A percentile compares a stretch with the other conserved stretches of the same genome.
Conservation (phyloP, 2,329 filamentous ascomycete species). For the Coniochaeta ligniaria region DNA sequence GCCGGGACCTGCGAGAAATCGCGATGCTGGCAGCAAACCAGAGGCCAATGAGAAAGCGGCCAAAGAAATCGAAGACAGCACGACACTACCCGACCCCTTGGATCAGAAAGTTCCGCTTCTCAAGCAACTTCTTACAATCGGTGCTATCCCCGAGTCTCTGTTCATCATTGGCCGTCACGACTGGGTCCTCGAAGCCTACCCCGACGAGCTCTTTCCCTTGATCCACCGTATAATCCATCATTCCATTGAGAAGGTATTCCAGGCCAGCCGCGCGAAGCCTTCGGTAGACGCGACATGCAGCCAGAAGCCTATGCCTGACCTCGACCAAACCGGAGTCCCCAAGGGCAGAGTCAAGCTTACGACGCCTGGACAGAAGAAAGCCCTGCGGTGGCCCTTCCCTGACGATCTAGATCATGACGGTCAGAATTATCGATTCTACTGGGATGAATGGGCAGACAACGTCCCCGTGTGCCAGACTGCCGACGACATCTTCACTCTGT, state of each 20-base stretch:
- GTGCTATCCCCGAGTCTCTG: slow-evolving; percentile 84
- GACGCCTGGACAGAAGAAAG: slow-evolving; percentile 55
- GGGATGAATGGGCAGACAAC: slow-evolving; percentile 95
- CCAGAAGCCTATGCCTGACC: slow-evolving; percentile 36
- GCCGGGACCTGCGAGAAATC: slow-evolving; percentile 18
- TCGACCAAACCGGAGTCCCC: slow-evolving; percentile 59
- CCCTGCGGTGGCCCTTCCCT: slow-evolving; percentile 75
- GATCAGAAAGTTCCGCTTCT: slow-evolving; percentile 87
- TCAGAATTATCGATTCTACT: slow-evolving; percentile 86
- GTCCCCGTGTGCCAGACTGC: slow-evolving; percentile 84
- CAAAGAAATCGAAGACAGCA: slow-evolving; percentile 37
- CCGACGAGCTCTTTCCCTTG: slow-evolving; percentile 64
- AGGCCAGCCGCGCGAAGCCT: slow-evolving; percentile 29
- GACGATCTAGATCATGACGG: slow-evolving; percentile 73
- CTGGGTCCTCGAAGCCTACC: slow-evolving; percentile 82
- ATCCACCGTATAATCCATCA: slow-evolving; percentile 82
- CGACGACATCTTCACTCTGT: slow-evolving; percentile 84
- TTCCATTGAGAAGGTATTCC: slow-evolving; percentile 67
- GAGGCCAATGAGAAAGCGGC: slow-evolving; percentile 46
- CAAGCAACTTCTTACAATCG: slow-evolving; percentile 80
- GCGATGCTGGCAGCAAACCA: slow-evolving; percentile 43
- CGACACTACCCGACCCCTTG: slow-evolving; percentile 59
- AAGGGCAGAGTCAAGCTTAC: slow-evolving; percentile 62
- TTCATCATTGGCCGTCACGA: slow-evolving; percentile 84
- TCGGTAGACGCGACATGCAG: slow-evolving; percentile 18